Conservation (phyloP, 768 basidiomycete species). For the Candolleomyces eurysporus region DNA sequence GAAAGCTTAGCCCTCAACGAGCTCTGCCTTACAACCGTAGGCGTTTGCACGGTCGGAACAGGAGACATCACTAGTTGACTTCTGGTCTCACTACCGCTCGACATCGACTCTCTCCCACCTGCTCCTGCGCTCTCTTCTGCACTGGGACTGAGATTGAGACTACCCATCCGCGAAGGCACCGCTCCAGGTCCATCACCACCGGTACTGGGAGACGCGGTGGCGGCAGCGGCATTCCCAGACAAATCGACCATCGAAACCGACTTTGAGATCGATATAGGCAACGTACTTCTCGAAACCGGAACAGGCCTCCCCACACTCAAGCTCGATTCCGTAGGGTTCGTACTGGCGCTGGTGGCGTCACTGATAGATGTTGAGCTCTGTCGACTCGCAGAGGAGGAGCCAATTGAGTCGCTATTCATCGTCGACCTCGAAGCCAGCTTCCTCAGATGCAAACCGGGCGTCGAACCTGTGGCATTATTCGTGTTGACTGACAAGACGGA, state of each 20-base stretch:
- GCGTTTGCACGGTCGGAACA: constrained; percentile 1
- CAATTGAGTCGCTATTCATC: neutral
- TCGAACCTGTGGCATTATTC: neutral
- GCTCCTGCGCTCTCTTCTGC: neutral
- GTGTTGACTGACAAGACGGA: neutral
- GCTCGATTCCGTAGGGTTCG: too few species aligned
- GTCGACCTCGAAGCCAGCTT: neutral
- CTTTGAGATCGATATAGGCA: constrained; percentile 2
- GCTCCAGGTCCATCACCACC: neutral
- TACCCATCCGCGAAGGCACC: neutral
- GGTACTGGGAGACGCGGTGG: neutral
- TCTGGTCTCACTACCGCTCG: neutral
- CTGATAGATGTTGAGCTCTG: too few species aligned
- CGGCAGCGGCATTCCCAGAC: neutral
- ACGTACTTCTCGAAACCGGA: constrained; percentile 6
- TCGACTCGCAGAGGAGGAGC: neutral
- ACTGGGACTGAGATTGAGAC: neutral
- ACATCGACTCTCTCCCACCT: neutral
- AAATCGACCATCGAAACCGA: constrained; percentile 8
- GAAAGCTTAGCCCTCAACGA: constrained; percentile 65
- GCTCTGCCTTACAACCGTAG: constrained; percentile 31
- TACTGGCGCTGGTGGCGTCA: too few species aligned
- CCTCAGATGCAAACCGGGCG: neutral
- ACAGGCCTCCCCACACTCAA: neutral
- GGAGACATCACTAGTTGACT: neutral